Evolutionary conservation across 108 stramenopile species (phyloP).

Genomic region (Fistulifera solaris): DNA sequence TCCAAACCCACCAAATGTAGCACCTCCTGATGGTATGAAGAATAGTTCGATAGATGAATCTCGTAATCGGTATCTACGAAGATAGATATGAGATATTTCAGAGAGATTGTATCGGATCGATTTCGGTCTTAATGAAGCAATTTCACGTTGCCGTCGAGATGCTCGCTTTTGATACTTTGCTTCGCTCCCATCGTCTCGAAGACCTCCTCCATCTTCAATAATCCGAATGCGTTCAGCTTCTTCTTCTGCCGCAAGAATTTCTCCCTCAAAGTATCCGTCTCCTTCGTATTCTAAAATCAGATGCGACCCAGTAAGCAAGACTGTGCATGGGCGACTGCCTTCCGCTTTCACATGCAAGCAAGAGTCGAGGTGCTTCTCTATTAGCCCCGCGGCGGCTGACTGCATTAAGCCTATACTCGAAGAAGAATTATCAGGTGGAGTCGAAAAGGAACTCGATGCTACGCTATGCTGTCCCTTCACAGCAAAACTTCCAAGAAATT

Average conservation of each 20-base stretch:
- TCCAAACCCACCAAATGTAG: conserved; percentile 63
- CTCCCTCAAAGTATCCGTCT: conserved; percentile 71
- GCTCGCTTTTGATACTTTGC: conserved; percentile 35
- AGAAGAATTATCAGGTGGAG: conserved; percentile 47
- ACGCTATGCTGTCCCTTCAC: conserved; percentile 28
- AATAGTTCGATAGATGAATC: conserved; percentile 94
- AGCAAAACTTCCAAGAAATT: not conserved
- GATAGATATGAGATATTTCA: conserved; percentile 83
- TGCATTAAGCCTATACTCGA: conserved; percentile 57
- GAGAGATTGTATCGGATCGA: conserved; percentile 84
- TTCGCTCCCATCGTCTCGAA: conserved; percentile 15
- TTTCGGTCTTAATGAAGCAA: conserved; percentile 68
- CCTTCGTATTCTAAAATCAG: conserved; percentile 77
- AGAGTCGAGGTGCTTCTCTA: conserved; percentile 72
- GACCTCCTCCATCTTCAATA: conserved; percentile 32
- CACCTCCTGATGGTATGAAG: conserved; percentile 84
- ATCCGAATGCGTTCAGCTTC: conserved; percentile 42
- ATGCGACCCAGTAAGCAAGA: conserved; percentile 74
- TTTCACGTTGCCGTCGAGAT: conserved; percentile 29
- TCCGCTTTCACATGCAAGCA: conserved; percentile 78
- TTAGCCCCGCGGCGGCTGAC: conserved; percentile 57
- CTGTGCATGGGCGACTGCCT: conserved; percentile 62
- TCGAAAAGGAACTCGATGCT: conserved; percentile 34
- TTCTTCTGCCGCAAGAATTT: conserved; percentile 50
- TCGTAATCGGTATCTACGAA: conserved; percentile 86